A percentile compares a stretch with the other conserved stretches of the same genome.
Evolutionary conservation across 495 filamentous ascomycete genomes (phyloP).

Genomic region (Penicillium samsonianum): DNA sequence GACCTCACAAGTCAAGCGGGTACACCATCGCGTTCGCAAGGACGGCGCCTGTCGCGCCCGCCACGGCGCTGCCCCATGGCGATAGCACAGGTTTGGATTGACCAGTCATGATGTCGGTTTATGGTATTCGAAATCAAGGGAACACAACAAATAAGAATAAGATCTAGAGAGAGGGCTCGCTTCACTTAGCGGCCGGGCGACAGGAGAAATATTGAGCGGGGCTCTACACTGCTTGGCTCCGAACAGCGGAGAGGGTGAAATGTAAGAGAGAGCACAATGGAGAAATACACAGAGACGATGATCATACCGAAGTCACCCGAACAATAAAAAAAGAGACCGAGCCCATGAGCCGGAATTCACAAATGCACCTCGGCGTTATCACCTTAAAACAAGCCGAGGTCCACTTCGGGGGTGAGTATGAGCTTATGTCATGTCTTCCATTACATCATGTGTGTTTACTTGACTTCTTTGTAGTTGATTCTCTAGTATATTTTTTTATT

Average conservation of each 20-base stretch:
- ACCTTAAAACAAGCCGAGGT: conserved; percentile 44
- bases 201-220: conserved; percentile 30
- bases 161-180: conserved; percentile 9
- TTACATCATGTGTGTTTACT: neutral
- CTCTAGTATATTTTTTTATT: neutral
- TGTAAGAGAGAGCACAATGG: neutral
- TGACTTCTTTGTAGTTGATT: neutral
- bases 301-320: conserved; percentile 15
- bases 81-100: conserved; percentile 84
- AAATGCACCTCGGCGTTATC: conserved; percentile 38
- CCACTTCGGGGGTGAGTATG: conserved; percentile 21
- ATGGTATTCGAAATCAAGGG: conserved; percentile 8
- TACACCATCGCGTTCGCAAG: conserved; percentile 96
- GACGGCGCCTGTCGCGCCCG: conserved; percentile 90
- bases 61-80: conserved; percentile 91
- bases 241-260: conserved; percentile 4
- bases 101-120: conserved; percentile 59
- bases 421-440: conserved; percentile 10
- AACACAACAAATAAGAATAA: conserved; percentile 9
- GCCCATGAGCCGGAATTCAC: conserved; percentile 7
- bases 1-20: conserved; percentile 83
- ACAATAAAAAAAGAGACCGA: conserved; percentile 3
- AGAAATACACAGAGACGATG: neutral
- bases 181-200: conserved; percentile 15
- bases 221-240: conserved; percentile 9